These are phyloP conservation scores for Mariannaea elegans DNA, from an alignment of 2,329 filamentous ascomycete genomes.

Conservation along the genomic window DNA sequence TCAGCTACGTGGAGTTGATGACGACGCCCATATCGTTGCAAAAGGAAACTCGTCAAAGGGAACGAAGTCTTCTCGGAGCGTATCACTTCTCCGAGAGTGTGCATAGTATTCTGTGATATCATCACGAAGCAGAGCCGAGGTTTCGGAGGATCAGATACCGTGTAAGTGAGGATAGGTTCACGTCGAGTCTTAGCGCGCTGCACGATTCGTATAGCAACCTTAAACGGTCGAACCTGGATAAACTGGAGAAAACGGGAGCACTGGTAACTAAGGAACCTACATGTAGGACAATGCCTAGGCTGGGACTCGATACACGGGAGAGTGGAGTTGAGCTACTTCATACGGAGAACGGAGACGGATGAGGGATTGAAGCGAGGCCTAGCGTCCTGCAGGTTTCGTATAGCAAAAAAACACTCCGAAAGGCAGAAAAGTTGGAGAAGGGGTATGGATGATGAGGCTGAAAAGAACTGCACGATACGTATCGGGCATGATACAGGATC, in stretches of 20 bases:
- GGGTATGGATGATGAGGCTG: constrained; percentile 1
- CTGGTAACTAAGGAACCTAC: too few species aligned
- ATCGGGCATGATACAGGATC: not conserved
- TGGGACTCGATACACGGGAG: not conserved
- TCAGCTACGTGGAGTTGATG: too few species aligned
- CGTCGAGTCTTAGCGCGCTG: constrained; percentile 15
- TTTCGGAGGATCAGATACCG: not conserved
- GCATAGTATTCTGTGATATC: not conserved
- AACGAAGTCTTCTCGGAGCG: not conserved
- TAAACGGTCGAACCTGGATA: not conserved
- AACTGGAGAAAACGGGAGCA: not conserved
- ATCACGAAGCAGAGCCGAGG: not conserved
- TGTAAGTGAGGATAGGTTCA: not conserved
- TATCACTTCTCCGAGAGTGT: not conserved
- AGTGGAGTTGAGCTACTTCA: not conserved
- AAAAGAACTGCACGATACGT: not conserved
- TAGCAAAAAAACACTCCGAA: constrained; percentile 6
- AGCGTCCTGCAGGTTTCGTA: constrained; percentile 17
- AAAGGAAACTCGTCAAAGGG: too few species aligned
- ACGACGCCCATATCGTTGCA: too few species aligned
- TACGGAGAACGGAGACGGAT: not conserved
- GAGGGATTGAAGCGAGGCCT: not conserved
- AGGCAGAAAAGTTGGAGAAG: not conserved
- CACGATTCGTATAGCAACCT: constrained; percentile 25
- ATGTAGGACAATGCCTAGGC: too few species aligned